A percentile compares a stretch with the other conserved stretches of the same genome.
phyloP scores from a whole-genome alignment of 2,329 filamentous ascomycete species.

The Pestalotiopsis sp. region DNA sequence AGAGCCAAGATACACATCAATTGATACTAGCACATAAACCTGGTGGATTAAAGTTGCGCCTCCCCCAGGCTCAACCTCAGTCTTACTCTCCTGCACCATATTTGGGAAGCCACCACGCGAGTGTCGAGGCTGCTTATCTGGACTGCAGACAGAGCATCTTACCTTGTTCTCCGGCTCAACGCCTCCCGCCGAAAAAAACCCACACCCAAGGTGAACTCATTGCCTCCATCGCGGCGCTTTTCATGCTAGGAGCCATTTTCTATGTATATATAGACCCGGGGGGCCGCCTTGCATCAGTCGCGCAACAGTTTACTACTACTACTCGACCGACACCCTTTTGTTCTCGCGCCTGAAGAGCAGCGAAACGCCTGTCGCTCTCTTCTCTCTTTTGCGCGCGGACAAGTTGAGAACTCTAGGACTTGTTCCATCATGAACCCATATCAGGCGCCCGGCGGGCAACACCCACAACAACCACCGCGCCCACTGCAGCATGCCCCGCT shows the following conservation, averaged over 20 bases:
- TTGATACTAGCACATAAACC: neutral
- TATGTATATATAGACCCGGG: too few species aligned
- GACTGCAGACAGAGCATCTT: neutral
- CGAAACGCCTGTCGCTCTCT: neutral
- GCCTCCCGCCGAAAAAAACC: neutral
- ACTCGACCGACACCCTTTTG: too few species aligned
- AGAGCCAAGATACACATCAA: neutral
- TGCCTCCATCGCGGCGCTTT: too few species aligned
- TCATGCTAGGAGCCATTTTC: too few species aligned
- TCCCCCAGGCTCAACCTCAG: slow-evolving; percentile 11
- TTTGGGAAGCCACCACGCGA: neutral
- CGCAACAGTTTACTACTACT: too few species aligned
- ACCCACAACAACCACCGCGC: slow-evolving; percentile 4
- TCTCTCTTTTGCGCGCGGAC: neutral
- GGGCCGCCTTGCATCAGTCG: too few species aligned
- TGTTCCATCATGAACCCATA: slow-evolving; percentile 9
- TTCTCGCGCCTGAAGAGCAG: too few species aligned
- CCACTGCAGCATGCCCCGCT: slow-evolving; percentile 2
- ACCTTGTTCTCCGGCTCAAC: neutral
- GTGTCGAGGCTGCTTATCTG: neutral
- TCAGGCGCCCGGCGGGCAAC: slow-evolving; percentile 1
- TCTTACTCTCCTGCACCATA: slow-evolving; percentile 11
- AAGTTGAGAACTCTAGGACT: neutral
- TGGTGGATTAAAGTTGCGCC: slow-evolving; percentile 16
- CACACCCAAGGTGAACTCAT: neutral